Evolutionary conservation across 139 green algal species (phyloP), one percentile per base, ranked within the genome.

Genomic region (Helicosporidium sp.): DNA sequence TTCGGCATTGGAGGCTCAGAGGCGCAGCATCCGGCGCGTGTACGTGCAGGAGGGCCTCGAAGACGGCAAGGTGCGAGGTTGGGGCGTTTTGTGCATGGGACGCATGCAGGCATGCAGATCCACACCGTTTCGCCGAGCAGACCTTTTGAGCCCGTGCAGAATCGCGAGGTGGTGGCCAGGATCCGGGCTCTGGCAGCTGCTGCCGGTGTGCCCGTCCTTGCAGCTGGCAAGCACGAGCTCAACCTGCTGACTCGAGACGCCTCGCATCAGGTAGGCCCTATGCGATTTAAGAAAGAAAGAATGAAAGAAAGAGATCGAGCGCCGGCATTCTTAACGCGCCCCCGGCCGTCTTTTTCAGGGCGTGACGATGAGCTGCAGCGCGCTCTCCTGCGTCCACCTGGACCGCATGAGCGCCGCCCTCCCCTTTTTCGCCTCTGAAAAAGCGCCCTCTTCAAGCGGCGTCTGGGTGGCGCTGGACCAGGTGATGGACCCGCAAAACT

Each of bases 401-500:
- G 10, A 10, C 31, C 13, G 31, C 13, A 10, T 37, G 31, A 37
- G 31, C 10, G 13, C 31, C 10, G 10, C 13, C 10, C 31, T 37
- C 31, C 31, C 13, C 31, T 13, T 13, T 18, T 37, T 10, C 31
- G 10, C 31, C 31, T 37, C 13, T 37, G 10, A 13, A 18, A 37
- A 13, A 37, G 10, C 10, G 10, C 31, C 10, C 10, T 18, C 31
- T 13, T 37, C n/a, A n/a, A n/a, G n/a, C n/a, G n/a, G n/a, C n/a
- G 31, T 87, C 23, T 94, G 84, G 84, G 44, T 94, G 40, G 80
- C 73, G 19, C 66, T 94, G 41, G 84, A 94, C 45, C 80, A 94
- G 58, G 76, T 93, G 6, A 56, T 60, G 27, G 80, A 91, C 49
- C 80, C 80, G 63, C 79, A 92, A 78, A 94, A 94, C 71, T 70